Percentiles rank a stretch among this genome's conserved stretches.
Evolutionary conservation across 2,329 filamentous ascomycete species (phyloP).

Genomic region (Cercospora sp.): DNA sequence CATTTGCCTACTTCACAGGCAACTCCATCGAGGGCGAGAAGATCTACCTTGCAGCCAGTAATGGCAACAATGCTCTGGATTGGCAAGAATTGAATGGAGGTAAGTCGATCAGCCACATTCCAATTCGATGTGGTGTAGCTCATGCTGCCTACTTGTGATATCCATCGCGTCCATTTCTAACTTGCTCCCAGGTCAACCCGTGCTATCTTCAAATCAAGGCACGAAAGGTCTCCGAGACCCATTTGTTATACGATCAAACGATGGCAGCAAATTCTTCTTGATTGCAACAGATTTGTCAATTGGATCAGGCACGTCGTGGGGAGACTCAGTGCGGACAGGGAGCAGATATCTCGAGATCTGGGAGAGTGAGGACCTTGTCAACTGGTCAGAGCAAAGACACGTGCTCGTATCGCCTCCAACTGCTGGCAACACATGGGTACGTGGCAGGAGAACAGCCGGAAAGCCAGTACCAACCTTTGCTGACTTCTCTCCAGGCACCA

Average conservation of each 20-base stretch:
- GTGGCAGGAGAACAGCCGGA: no score
- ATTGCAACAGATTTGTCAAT: slow-evolving; percentile 57
- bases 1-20: slow-evolving; percentile 55
- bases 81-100: slow-evolving; percentile 54
- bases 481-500: slow-evolving; percentile 41
- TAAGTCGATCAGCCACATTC: not conserved
- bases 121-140: not conserved
- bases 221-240: slow-evolving; percentile 55
- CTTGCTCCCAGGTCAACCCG: slow-evolving; percentile 40
- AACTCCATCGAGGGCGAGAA: slow-evolving; percentile 51
- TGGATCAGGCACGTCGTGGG: slow-evolving; percentile 56
- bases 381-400: slow-evolving; percentile 55
- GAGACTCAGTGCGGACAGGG: slow-evolving; percentile 48
- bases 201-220: slow-evolving; percentile 49
- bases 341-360: slow-evolving; percentile 54
- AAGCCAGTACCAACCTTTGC: no score
- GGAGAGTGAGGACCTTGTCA: slow-evolving; percentile 54
- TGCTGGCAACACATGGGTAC: slow-evolving; percentile 55
- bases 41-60: slow-evolving; percentile 54
- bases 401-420: slow-evolving; percentile 51
- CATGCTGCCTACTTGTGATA: not conserved
- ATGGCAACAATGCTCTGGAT: slow-evolving; percentile 54
- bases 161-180: not conserved
- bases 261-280: slow-evolving; percentile 55
- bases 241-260: slow-evolving; percentile 54